These are phyloP conservation scores for Fusarium sp. DNA, from an alignment of 2,329 filamentous ascomycete species.

Conservation along the genomic window DNA sequence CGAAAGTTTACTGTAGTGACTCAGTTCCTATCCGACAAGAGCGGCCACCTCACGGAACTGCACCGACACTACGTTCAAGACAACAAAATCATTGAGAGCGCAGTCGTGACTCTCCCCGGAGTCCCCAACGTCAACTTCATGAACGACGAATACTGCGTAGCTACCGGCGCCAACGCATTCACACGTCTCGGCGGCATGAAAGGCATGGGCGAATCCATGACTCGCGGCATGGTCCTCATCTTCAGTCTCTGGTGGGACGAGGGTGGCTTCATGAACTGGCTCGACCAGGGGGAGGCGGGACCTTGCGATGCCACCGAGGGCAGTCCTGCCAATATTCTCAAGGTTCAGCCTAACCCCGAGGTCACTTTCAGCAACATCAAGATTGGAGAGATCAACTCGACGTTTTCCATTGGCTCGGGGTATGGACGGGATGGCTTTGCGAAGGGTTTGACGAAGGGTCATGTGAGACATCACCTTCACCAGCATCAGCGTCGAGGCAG, in stretches of 20 bases:
- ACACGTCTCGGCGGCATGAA: conserved; percentile 53
- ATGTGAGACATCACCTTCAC: conserved; percentile 7
- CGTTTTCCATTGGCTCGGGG: conserved; percentile 2
- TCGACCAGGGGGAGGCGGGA: conserved; percentile 59
- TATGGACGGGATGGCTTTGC: not conserved
- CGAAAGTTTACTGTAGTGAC: conserved; percentile 59
- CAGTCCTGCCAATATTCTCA: conserved; percentile 58
- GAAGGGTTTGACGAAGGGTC: not conserved
- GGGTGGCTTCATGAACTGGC: conserved; percentile 62
- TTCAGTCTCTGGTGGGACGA: conserved; percentile 66
- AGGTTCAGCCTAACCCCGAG: conserved; percentile 58
- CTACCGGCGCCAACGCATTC: conserved; percentile 44
- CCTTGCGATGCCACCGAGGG: conserved; percentile 66
- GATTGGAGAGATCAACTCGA: conserved; percentile 70
- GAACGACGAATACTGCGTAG: conserved; percentile 50
- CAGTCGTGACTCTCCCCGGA: conserved; percentile 31
- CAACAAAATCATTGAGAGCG: conserved; percentile 39
- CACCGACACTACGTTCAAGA: conserved; percentile 58
- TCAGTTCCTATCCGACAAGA: conserved; percentile 56
- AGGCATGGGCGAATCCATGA: conserved; percentile 58
- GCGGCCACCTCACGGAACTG: conserved; percentile 59
- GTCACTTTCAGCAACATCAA: conserved; percentile 68
- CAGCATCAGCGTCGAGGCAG: conserved; percentile 5
- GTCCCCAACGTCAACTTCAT: conserved; percentile 50
- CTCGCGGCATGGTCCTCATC: conserved; percentile 61